Evolutionary conservation across 257 asterid genomes (phyloP).

Genomic region (Echium plantagineum): DNA sequence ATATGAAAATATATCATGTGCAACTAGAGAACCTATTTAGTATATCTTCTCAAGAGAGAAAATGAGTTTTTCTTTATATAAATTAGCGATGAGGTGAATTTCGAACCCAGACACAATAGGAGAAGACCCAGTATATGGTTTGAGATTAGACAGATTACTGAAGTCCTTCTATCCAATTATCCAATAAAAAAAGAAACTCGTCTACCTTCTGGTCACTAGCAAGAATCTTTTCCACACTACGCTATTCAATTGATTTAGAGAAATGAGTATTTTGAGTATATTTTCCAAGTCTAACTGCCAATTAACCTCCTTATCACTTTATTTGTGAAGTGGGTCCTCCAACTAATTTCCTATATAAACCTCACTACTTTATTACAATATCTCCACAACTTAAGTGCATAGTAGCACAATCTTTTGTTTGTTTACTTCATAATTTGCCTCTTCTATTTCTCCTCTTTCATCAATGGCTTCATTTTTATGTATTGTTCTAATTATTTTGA

Average conservation of each 20-base stretch:
- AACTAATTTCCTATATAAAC: not conserved
- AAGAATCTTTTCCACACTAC: too few relatives aligned
- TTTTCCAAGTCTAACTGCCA: not conserved
- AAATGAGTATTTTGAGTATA: not conserved
- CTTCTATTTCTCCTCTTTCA: not conserved
- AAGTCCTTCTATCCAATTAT: too few relatives aligned
- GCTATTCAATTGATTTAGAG: too few relatives aligned
- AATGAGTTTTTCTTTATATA: too few relatives aligned
- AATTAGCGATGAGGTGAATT: too few relatives aligned
- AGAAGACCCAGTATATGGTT: too few relatives aligned
- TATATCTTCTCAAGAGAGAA: not conserved
- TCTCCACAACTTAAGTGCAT: not conserved
- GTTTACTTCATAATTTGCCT: not conserved
- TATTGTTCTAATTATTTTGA: conserved; percentile 18
- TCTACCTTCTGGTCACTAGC: too few relatives aligned
- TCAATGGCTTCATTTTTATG: conserved; percentile 35
- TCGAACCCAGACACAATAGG: too few relatives aligned
- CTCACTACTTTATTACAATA: not conserved
- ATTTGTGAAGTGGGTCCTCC: not conserved
- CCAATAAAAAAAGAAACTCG: too few relatives aligned
- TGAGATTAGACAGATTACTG: too few relatives aligned
- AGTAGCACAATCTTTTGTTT: not conserved
- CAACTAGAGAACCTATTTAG: too few relatives aligned
- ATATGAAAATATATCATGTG: too few relatives aligned
- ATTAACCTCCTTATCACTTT: not conserved